Conservation (phyloP, 2,329 filamentous ascomycete genomes). For the Penicillium capsulatum region DNA sequence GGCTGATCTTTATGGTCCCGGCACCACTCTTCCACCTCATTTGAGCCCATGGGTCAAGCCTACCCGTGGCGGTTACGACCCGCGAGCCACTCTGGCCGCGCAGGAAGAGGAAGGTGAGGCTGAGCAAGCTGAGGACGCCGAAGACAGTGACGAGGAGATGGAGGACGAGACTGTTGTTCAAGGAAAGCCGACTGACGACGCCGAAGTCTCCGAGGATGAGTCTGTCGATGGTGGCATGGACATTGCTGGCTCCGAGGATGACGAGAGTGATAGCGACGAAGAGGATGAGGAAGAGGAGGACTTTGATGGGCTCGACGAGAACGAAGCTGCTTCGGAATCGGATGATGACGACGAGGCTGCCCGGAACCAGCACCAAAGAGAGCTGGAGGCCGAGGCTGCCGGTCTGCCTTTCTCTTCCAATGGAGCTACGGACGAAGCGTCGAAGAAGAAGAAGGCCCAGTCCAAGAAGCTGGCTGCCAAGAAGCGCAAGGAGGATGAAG, state of each 20-base stretch:
- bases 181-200: conserved; percentile 17
- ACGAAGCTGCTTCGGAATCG: conserved; percentile 42
- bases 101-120: conserved; percentile 86
- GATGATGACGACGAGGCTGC: conserved; percentile 59
- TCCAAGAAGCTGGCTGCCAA: conserved; percentile 65
- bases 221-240: conserved; percentile 20
- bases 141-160: conserved; percentile 41
- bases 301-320: conserved; percentile 51
- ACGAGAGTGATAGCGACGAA: conserved; percentile 45
- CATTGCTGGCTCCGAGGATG: conserved; percentile 28
- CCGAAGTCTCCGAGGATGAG: conserved; percentile 18
- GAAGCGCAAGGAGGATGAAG: conserved; percentile 69
- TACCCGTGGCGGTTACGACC: conserved; percentile 84
- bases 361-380: conserved; percentile 71
- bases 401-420: conserved; percentile 53
- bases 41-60: conserved; percentile 92
- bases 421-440: conserved; percentile 53
- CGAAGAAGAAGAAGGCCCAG: conserved; percentile 67
- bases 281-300: conserved; percentile 36
- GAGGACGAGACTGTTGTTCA: conserved; percentile 31
- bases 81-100: conserved; percentile 75
- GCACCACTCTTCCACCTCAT: conserved; percentile 85
- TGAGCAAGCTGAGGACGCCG: conserved; percentile 62
- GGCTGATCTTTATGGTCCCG: conserved; percentile 83
- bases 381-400: conserved; percentile 86